Percentiles rank a stretch among this genome's conserved stretches.
Evolutionary conservation across 805 yeast species (phyloP).

Genomic region (Schizosaccharomyces osmophilus): DNA sequence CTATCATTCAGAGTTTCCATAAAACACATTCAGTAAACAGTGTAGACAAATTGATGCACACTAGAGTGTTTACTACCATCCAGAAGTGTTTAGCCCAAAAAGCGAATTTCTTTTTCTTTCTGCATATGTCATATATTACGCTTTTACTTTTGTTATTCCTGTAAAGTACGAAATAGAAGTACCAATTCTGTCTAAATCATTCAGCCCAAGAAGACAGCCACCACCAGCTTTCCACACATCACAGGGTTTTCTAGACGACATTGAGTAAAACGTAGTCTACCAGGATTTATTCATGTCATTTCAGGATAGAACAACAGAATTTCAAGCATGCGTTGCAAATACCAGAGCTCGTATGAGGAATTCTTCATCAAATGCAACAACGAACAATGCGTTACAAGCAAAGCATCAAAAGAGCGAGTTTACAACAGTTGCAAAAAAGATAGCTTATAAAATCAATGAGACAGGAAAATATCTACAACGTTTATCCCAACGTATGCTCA

Average conservation of each 20-base stretch:
- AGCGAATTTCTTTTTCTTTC: too few relatives aligned
- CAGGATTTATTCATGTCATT: not conserved
- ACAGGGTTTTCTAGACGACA: not conserved
- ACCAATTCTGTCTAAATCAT: too few relatives aligned
- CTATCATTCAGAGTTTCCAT: too few relatives aligned
- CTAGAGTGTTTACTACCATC: too few relatives aligned
- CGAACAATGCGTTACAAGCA: not conserved
- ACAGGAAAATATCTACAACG: constrained; percentile 62
- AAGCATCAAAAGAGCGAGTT: constrained; percentile 25
- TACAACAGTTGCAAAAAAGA: constrained; percentile 43
- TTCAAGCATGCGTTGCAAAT: constrained; percentile 6
- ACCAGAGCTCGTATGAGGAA: not conserved
- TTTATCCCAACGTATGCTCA: constrained; percentile 29
- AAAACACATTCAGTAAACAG: too few relatives aligned
- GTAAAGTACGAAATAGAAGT: too few relatives aligned
- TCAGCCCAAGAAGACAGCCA: not conserved
- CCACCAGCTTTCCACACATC: not conserved
- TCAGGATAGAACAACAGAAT: constrained; percentile 10
- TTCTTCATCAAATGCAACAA: constrained; percentile 11
- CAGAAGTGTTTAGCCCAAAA: too few relatives aligned
- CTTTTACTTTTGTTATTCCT: too few relatives aligned
- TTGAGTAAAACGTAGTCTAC: not conserved
- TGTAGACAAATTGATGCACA: too few relatives aligned
- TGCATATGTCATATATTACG: too few relatives aligned
- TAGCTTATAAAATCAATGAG: constrained; percentile 72